A percentile compares a stretch with the other conserved stretches of the same genome.
These are phyloP conservation scores for Paramarasmius palmivorus DNA, from an alignment of 1,284 basidiomycete species.

Conservation along the genomic window DNA sequence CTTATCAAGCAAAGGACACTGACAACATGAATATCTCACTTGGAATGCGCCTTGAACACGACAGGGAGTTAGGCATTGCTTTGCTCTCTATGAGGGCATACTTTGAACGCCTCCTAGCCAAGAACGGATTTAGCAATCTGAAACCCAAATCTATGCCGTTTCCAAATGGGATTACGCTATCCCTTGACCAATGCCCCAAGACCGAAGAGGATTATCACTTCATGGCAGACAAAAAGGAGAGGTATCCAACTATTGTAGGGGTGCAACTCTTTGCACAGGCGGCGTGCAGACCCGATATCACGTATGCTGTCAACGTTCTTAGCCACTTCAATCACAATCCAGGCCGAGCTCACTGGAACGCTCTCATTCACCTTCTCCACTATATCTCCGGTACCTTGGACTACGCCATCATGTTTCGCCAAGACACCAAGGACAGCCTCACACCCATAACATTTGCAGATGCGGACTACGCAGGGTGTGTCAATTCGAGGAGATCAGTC, in stretches of 20 bases:
- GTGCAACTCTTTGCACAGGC: constrained; percentile 30
- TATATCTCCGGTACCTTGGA: constrained; percentile 32
- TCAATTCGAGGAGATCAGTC: constrained; percentile 27
- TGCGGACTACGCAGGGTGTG: constrained; percentile 32
- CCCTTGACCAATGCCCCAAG: constrained; percentile 9
- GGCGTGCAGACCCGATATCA: constrained; percentile 30
- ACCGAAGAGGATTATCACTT: constrained; percentile 17
- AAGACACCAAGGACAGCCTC: constrained; percentile 10
- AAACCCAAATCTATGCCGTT: constrained; percentile 22
- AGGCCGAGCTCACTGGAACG: constrained; percentile 28
- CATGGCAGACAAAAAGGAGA: constrained; percentile 27
- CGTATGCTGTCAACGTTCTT: constrained; percentile 28
- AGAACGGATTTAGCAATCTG: constrained; percentile 21
- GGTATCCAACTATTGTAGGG: constrained; percentile 26
- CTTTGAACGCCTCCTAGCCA: constrained; percentile 21
- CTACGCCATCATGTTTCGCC: constrained; percentile 25
- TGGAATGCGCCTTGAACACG: constrained; percentile 19
- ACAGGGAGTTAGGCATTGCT: constrained; percentile 13
- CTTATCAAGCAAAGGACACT: constrained; percentile 13
- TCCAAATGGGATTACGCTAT: constrained; percentile 20
- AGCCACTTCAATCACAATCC: constrained; percentile 27
- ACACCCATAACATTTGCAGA: constrained; percentile 34
- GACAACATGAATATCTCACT: constrained; percentile 16
- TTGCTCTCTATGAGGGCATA: constrained; percentile 23
- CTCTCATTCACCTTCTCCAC: constrained; percentile 27